Evolutionary conservation across 148 eudicot genomes (phyloP), one percentile per base, ranked within the genome.

Genomic region (Diospyros lotus): DNA sequence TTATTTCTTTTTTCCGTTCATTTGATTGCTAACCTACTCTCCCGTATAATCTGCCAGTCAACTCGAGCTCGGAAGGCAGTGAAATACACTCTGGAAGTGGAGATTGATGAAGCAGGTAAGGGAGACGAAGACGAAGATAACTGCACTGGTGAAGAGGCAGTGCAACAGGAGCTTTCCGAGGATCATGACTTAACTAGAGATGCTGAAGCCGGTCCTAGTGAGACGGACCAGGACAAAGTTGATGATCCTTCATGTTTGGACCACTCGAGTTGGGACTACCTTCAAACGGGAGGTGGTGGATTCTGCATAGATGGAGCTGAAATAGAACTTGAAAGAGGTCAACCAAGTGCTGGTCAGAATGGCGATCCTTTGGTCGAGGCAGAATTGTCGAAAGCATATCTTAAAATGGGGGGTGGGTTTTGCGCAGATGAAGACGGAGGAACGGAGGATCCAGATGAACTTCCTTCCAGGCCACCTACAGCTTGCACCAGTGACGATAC

Each of bases 401-500:
- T 92, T 66, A 76, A 82, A 68, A 78, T 79, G 66, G 92, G 93
- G 9, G 93, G 96, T 75, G 98, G 98, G 45, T 91, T 94, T 81
- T 88, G 97, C 81, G 61, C 83, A 74, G 88, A 83, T 12, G 93
- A 89, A 45, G 85, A 85, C 67, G 87, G 66, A 40, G 78, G 64
- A 53, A 73, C 81, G 45, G 61, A 15, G 75, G 83, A 80, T n/a
- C 43, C 60, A 7, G 84, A 51, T 15, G 60, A 41, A 71, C 43
- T 64, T 42, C 48, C 67, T 71, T 58, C 73, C 39, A 69, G 79
- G 55, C 75, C 72, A 45, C 58, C 63, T 18, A 40, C n/a, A 17
- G 61, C 43, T 62, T 60, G 38, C 14, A 40, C 46, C 41, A 28
- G 65, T 48, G 77, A 72, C 13, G 43, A 65, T 71, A 38, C 78